phyloP scores from a whole-genome alignment of 805 yeast species.

The Lipomyces anomalus region DNA sequence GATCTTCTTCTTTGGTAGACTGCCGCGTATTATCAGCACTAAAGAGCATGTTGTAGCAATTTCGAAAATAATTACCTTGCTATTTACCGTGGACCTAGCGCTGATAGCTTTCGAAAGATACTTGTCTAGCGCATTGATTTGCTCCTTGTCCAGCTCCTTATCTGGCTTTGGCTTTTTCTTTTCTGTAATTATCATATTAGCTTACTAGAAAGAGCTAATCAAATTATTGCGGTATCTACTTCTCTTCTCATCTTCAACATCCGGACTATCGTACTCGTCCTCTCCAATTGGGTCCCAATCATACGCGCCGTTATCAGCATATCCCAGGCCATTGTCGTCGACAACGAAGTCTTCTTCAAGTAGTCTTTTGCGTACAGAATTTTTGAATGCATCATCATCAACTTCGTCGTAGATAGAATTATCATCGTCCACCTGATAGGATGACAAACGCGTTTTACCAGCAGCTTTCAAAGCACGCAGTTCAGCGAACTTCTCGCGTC shows the following conservation, averaged over 20 bases:
- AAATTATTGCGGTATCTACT: conserved; percentile 7
- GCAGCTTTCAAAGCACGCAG: conserved; percentile 61
- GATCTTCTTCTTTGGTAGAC: conserved; percentile 32
- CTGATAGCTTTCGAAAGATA: conserved; percentile 3
- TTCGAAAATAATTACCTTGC: conserved; percentile 1
- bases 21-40: background rate
- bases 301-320: conserved; percentile 87
- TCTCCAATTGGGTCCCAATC: conserved; percentile 68
- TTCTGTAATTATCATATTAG: conserved; percentile 1
- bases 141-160: conserved; percentile 5
- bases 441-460: conserved; percentile 43
- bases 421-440: conserved; percentile 43
- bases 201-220: background rate
- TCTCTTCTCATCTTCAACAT: conserved; percentile 7
- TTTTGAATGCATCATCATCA: conserved; percentile 71
- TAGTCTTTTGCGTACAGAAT: conserved; percentile 70
- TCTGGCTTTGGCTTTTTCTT: conserved; percentile 7
- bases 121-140: conserved; percentile 15
- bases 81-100: background rate
- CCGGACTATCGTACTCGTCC: conserved; percentile 31
- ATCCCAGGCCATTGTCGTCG: conserved; percentile 90
- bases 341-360: conserved; percentile 89
- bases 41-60: background rate
- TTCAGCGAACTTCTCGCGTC: conserved; percentile 45
- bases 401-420: conserved; percentile 78